Conservation (phyloP, 495 filamentous ascomycete genomes). For the Viridothelium virens region DNA sequence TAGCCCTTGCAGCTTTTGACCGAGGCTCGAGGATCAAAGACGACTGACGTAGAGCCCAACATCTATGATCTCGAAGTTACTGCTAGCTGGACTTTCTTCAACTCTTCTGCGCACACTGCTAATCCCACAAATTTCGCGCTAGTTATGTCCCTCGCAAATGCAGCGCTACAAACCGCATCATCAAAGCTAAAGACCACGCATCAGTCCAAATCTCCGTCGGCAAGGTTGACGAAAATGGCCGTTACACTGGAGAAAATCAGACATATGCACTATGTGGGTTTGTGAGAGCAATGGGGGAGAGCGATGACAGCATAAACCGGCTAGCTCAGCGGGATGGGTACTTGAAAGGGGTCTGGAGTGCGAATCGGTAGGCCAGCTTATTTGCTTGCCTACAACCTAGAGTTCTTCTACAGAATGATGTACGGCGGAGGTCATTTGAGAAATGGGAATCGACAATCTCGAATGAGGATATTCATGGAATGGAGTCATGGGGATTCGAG, state of each 20-base stretch:
- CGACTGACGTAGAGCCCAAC: no score
- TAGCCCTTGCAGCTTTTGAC: neutral
- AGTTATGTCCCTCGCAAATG: constrained; percentile 95
- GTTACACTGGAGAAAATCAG: constrained; percentile 95
- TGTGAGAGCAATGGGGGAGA: constrained; percentile 94
- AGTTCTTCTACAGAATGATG: neutral
- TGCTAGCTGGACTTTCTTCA: no score
- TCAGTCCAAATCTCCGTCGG: constrained; percentile 41
- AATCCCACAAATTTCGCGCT: neutral
- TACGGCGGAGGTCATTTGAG: no score
- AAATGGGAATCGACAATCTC: neutral
- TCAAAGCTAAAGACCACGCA: constrained; percentile 83
- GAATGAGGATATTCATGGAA: neutral
- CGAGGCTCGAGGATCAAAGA: no score
- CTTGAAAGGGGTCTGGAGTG: constrained; percentile 92
- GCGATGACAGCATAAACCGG: constrained; percentile 92
- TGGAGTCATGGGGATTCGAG: neutral
- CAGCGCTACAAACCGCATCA: constrained; percentile 60
- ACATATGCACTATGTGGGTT: constrained; percentile 96
- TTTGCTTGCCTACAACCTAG: neutral
- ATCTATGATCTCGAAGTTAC: no score
- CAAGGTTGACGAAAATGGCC: constrained; percentile 59
- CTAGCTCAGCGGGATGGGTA: constrained; percentile 92
- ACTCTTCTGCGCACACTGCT: no score
- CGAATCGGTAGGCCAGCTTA: constrained; percentile 54